Evolutionary conservation across 495 filamentous ascomycete genomes (phyloP).

Genomic region (Penicillium daleae): DNA sequence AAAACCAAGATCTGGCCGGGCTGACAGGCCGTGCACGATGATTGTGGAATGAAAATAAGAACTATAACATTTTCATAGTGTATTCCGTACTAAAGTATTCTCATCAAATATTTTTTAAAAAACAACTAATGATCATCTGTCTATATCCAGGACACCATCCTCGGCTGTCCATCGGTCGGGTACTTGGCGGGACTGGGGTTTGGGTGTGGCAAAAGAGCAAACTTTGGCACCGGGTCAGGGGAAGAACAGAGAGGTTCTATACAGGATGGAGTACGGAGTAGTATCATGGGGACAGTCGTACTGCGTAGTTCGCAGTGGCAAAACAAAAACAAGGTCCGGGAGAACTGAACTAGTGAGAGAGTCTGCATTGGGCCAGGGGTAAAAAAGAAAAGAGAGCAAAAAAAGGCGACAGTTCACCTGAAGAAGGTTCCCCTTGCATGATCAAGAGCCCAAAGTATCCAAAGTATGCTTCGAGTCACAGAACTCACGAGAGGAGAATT

Average conservation of each 20-base stretch:
- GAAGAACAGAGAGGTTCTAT: too few species aligned
- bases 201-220: not conserved
- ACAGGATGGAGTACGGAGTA: too few species aligned
- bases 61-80: too few species aligned
- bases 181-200: not conserved
- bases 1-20: not conserved
- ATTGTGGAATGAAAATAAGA: not conserved
- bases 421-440: slow-evolving; percentile 20
- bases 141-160: too few species aligned
- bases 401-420: not conserved
- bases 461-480: slow-evolving; percentile 1
- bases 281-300: too few species aligned
- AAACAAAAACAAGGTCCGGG: slow-evolving; percentile 8
- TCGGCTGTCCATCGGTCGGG: not conserved
- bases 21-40: not conserved
- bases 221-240: not conserved
- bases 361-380: slow-evolving; percentile 27
- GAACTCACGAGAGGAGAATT: too few species aligned
- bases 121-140: too few species aligned
- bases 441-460: too few species aligned
- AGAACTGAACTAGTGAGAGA: not conserved
- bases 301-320: slow-evolving; percentile 11
- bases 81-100: too few species aligned
- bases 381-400: not conserved
- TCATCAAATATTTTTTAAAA: too few species aligned